phyloP scores from a whole-genome alignment of 257 asterid genomes.

The Handroanthus guayacan region DNA sequence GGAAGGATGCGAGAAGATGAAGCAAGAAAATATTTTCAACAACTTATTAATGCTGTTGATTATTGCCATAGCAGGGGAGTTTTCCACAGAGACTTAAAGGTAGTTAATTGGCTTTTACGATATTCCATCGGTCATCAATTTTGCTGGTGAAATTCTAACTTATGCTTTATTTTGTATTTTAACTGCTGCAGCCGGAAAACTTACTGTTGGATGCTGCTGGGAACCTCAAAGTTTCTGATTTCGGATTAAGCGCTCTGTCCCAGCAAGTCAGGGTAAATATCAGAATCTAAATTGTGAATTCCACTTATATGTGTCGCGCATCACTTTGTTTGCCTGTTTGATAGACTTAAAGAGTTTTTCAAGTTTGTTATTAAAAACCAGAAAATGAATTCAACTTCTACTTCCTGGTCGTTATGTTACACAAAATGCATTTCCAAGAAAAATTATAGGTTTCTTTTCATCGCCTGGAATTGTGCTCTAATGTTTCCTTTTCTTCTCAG shows the following conservation, averaged over 20 bases:
- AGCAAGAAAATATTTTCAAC: constrained; percentile 92
- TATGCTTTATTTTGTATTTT: constrained; percentile 13
- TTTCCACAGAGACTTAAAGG: constrained; percentile 95
- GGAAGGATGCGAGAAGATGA: constrained; percentile 91
- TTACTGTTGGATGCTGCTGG: constrained; percentile 82
- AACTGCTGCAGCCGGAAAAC: constrained; percentile 78
- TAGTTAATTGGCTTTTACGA: constrained; percentile 25
- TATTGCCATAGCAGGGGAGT: constrained; percentile 98
- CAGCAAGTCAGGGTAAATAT: constrained; percentile 90
- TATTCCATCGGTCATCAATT: not conserved
- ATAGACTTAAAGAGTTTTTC: not conserved
- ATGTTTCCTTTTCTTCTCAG: not conserved
- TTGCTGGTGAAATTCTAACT: not conserved
- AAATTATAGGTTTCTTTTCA: not conserved
- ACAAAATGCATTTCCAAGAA: not conserved
- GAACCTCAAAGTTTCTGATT: constrained; percentile 91
- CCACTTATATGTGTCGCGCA: not conserved
- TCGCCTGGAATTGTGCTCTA: not conserved
- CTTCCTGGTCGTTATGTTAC: not conserved
- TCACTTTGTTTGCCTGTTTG: not conserved
- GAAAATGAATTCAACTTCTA: not conserved
- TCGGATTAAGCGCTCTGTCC: constrained; percentile 95
- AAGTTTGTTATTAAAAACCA: not conserved
- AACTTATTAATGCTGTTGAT: constrained; percentile 89
- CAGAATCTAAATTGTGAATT: constrained; percentile 9